Base-by-base conservation (phyloP, 2,329 filamentous ascomycete species). In the Decorospora gaudefroyi region DNA sequence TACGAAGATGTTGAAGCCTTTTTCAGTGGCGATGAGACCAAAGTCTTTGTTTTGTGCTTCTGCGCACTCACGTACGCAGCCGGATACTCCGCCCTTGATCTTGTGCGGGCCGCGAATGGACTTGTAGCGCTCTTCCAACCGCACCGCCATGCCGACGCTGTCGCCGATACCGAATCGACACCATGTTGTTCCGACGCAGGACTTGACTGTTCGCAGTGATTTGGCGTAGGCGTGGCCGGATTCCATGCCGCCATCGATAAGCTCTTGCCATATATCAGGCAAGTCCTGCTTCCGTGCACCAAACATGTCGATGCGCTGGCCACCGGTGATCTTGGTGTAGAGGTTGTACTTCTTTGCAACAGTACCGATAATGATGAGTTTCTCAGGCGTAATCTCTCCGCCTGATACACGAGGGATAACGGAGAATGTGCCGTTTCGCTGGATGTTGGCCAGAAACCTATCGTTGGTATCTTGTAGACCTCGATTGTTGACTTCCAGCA, bases 1-100 rank as follows among this genome's bases (percentile, higher is more conserved):
- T 1, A 96, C 88, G 59, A 90, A 95, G 68, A 96, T 85, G 71
- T 96, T 96, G 80, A 88, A 96, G 19, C 90, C 90, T 61, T 93
- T 95, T 50, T 95, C 90, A 0, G 89, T 95, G 10, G 90, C 90
- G 45, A 96, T 95, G 34, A 95, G 82, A 15, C 90, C 90, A 58
- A 96, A 96, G 64, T 96, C 90, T 72, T 96, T 96, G 71, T 86
- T 92, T 64, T 95, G 90, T 1, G 90, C 90, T 70, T 96, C 90
- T 0, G 90, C 90, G 57, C 90, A 96, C 71, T 96, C 90, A 41
- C 90, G 80, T n/a, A 96, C 89, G 54, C 90, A 96, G 9, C 90
- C 90, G 41, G 86, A 91, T 0, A 96, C 90, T 42, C 88, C 90
- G 1, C 88, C 90, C 71, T 96, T 96, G 68, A 95, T 81, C 76